Evolutionary conservation across 805 yeast species (phyloP), one percentile per base, ranked within the genome.

Genomic region (Sungouiella blattae): DNA sequence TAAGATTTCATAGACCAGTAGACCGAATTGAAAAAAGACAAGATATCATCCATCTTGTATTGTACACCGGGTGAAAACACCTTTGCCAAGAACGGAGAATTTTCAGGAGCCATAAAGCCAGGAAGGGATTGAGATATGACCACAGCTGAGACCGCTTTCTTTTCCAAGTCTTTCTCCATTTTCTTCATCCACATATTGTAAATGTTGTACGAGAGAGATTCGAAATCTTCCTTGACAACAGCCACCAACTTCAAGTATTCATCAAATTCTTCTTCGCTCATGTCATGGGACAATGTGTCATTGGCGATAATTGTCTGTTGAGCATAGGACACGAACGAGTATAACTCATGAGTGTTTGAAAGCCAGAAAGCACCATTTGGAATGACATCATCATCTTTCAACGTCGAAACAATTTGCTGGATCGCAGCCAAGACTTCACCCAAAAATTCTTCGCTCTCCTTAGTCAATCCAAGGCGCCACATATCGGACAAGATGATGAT

Each of bases 181-280:
- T 87, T 89, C 69, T 86, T 88, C 86, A 91, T 81, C 97, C 96
- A 91, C 72, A 89, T 83, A 60, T 88, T 94, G 65, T 89, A 93
- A 46, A 93, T 85, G 65, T 93, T 93, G 69, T 82, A 91, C 24
- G 94, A 87, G 41, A 91, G 75, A 4, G 91, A 84, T 64, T 88
- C 96, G 47, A 91, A 84, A 65, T 93, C 98, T 57, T 86, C 95
- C 63, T 85, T 87, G 28, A 91, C 91, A 45, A 91, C 88, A 2
- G 88, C 86, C 38, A 89, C 95, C 39, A 93, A 73, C 43, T 85
- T 80, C 60, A 87, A 76, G 55, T 93, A 93, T 62, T 89, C 95
- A 46, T 83, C 80, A 57, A 85, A 87, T 67, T 91, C 98, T 45
- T 77, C 82, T 49, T 83, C 89, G 40, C 87, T 86, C 88, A 93